These are phyloP conservation scores for Penicillium sp. DNA, from an alignment of 2,329 filamentous ascomycete genomes.

Conservation along the genomic window DNA sequence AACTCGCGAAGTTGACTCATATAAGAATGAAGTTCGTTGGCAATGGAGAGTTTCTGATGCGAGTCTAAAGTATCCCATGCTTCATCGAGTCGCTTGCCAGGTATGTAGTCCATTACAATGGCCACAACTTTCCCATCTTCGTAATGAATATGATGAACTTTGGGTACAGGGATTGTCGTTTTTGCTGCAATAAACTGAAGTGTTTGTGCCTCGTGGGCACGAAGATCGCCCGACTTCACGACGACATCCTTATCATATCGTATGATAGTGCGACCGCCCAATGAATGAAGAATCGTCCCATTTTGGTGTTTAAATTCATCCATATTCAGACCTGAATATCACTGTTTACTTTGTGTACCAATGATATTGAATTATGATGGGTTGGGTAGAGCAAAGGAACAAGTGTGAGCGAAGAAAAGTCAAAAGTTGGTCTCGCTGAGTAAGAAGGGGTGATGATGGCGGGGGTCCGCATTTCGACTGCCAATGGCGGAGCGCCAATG, in stretches of 20 bases:
- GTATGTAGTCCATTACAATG: slow-evolving; percentile 24
- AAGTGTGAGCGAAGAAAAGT: too few relatives aligned
- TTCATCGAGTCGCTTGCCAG: slow-evolving; percentile 23
- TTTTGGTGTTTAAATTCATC: too few relatives aligned
- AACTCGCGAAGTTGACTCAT: slow-evolving; percentile 17
- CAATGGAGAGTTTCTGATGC: slow-evolving; percentile 18
- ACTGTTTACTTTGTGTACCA: too few relatives aligned
- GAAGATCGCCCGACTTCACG: slow-evolving; percentile 12
- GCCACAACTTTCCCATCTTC: slow-evolving; percentile 13
- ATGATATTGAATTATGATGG: too few relatives aligned
- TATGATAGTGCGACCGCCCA: slow-evolving; percentile 7
- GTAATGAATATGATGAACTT: slow-evolving; percentile 18
- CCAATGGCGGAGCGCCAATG: too few relatives aligned
- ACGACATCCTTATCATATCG: slow-evolving; percentile 9
- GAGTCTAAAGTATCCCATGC: slow-evolving; percentile 19
- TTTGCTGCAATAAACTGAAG: slow-evolving; percentile 18
- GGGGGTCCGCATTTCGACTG: too few relatives aligned
- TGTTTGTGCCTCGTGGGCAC: slow-evolving; percentile 14
- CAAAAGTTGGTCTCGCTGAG: too few relatives aligned
- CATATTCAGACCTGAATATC: too few relatives aligned
- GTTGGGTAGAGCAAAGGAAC: too few relatives aligned
- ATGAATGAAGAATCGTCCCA: slow-evolving; percentile 12
- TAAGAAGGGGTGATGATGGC: too few relatives aligned
- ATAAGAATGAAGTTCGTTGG: slow-evolving; percentile 21
- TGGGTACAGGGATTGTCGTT: slow-evolving; percentile 24